Base-by-base conservation (phyloP, 2,329 filamentous ascomycete species). In the Claviceps africana region DNA sequence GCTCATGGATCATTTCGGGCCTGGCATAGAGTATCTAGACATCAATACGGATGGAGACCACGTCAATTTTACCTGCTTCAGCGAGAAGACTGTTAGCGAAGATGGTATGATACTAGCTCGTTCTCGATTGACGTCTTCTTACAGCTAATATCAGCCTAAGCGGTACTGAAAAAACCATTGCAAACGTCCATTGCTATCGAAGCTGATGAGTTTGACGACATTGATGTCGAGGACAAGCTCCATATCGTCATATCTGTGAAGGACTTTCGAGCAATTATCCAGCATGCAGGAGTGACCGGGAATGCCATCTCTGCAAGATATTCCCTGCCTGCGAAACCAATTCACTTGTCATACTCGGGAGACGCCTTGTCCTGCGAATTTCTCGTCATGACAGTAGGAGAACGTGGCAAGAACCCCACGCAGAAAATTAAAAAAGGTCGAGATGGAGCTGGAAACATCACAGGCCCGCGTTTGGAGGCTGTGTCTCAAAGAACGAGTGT, bases 241-340 rank as follows among this genome's bases (percentile, higher is more conserved):
- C 86, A 89, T 62, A 86, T 89, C 60, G 79, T 88, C 54, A 85
- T 90, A 61, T 87, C 82, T 59, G 85, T 91, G 62, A 89, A 88
- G 61, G 86, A 91, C 65, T 90, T 90, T 64, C 82, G 86, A 49
- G 82, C 86, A 35, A 86, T 90, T 51, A 80, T 89, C 50, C 77
- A 82, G 35, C 86, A 91, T 65, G 86, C 86, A 10, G 82, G 83
- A 25, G 80, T 81, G 25, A 75, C 83, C 6, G 80, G 81, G 50
- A 81, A 79, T n/a, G 75, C 78, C 46, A 71, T 90, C 15, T 77
- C 75, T 17, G 83, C 85, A 13, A 73, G 74, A 51, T 90, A 89
- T 66, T 89, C 86, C 2, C 71, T 78, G 28, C 85, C 86, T 4
- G 79, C 79, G 17, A 77, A 79, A 17, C 86, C 86, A 1, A 77